These are phyloP conservation scores for Saksenaea vasiformis DNA, from an alignment of 371 early-diverging fungal species.

Conservation along the genomic window DNA sequence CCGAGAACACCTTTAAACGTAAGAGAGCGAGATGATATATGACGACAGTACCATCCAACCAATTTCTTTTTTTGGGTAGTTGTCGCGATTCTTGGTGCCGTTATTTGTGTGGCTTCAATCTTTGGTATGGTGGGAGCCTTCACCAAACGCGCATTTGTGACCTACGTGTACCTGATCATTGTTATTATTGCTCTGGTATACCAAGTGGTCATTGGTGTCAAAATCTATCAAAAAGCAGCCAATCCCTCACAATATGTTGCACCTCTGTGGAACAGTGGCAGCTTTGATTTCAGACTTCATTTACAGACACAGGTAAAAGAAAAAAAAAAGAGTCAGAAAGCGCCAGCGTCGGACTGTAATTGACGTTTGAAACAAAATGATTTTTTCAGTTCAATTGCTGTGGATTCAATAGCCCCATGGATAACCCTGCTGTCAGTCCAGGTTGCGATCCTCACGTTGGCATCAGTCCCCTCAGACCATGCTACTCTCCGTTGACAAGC, in stretches of 20 bases:
- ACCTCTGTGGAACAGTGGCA: constrained; percentile 32
- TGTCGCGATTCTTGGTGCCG: constrained; percentile 37
- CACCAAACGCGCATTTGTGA: constrained; percentile 26
- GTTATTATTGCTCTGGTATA: constrained; percentile 36
- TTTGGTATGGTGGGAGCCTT: constrained; percentile 40
- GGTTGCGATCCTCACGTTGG: constrained; percentile 26
- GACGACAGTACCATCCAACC: background rate
- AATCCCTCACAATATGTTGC: constrained; percentile 34
- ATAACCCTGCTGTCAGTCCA: constrained; percentile 27
- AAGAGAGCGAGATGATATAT: constrained; percentile 11
- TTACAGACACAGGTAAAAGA: constrained; percentile 33
- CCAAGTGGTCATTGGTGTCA: constrained; percentile 47
- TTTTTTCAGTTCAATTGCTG: constrained; percentile 44
- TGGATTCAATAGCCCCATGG: constrained; percentile 40
- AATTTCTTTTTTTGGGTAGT: constrained; percentile 18
- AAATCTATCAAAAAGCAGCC: constrained; percentile 40
- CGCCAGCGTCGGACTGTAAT: background rate
- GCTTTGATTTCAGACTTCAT: constrained; percentile 16
- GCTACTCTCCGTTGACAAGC: constrained; percentile 23
- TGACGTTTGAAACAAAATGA: background rate
- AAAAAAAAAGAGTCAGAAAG: background rate
- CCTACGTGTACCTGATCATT: constrained; percentile 39
- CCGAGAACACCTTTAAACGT: constrained; percentile 38
- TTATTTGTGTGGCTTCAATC: constrained; percentile 41
- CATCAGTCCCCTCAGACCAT: constrained; percentile 18